These are phyloP conservation scores for Jimgerdemannia flammicorona DNA, from an alignment of 192 early-diverging fungal genomes.

Conservation along the genomic window DNA sequence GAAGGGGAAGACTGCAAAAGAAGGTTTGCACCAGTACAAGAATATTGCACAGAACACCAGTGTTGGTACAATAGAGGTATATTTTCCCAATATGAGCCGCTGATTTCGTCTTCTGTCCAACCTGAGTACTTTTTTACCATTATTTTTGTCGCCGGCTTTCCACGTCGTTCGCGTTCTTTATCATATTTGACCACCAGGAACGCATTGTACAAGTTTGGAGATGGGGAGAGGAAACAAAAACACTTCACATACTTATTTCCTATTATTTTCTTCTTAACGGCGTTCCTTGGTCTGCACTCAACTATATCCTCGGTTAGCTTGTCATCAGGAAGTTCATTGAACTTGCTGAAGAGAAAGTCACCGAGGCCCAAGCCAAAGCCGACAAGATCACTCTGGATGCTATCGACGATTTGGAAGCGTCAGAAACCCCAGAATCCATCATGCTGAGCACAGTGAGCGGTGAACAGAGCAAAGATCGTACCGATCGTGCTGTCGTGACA, in stretches of 20 bases:
- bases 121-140: no score
- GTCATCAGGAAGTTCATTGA: slow-evolving; percentile 88
- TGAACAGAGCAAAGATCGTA: slow-evolving; percentile 92
- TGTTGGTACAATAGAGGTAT: slow-evolving; percentile 83
- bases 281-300: neutral
- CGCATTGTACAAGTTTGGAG: no score
- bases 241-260: neutral
- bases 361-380: slow-evolving; percentile 87
- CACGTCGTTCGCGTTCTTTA: no score
- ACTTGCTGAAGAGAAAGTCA: slow-evolving; percentile 80
- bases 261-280: neutral
- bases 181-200: no score
- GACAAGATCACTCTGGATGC: slow-evolving; percentile 80
- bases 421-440: slow-evolving; percentile 95
- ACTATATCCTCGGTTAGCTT: slow-evolving; percentile 45
- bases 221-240: neutral
- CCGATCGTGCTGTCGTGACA: slow-evolving; percentile 96
- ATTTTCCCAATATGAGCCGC: neutral
- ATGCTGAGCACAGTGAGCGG: slow-evolving; percentile 93
- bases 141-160: no score
- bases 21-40: slow-evolving; percentile 97
- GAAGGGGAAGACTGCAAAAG: slow-evolving; percentile 90
- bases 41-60: slow-evolving; percentile 97
- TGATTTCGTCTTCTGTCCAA: no score
- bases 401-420: slow-evolving; percentile 94